A percentile compares a stretch with the other conserved stretches of the same genome.
Evolutionary conservation across 495 filamentous ascomycete species (phyloP).

Genomic region (Xylaria acuta): DNA sequence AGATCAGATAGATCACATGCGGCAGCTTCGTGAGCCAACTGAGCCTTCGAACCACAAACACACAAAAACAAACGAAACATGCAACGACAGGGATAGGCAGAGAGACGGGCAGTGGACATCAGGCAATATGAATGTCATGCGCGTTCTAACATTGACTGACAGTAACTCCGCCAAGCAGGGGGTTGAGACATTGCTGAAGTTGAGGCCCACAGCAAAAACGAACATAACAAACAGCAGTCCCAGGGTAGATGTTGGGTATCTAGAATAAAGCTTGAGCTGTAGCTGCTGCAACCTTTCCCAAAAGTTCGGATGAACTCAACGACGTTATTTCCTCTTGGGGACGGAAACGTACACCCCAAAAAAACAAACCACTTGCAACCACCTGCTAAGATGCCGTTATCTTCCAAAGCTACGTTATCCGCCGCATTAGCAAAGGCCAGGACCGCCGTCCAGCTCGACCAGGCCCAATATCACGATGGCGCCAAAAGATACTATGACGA

Average conservation of each 20-base stretch:
- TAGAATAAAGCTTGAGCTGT: constrained; percentile 9
- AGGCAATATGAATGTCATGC: not conserved
- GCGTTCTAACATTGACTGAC: not conserved
- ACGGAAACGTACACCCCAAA: not conserved
- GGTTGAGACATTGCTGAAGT: constrained; percentile 21
- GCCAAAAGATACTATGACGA: constrained; percentile 91
- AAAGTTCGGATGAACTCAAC: constrained; percentile 12
- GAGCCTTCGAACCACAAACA: not conserved
- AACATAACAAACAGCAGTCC: not conserved
- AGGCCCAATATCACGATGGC: constrained; percentile 91
- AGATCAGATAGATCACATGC: not conserved
- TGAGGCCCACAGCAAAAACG: constrained; percentile 5
- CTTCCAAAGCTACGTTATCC: constrained; percentile 91
- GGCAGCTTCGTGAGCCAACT: not conserved
- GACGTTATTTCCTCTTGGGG: constrained; percentile 20
- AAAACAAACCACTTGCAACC: not conserved
- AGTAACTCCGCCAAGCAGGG: constrained; percentile 14
- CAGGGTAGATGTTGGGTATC: not conserved
- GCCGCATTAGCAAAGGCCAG: constrained; percentile 94
- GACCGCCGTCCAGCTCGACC: constrained; percentile 91
- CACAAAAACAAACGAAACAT: not conserved
- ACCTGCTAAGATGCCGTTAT: constrained; percentile 45
- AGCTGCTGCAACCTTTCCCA: constrained; percentile 4
- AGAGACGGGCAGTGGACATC: not conserved
- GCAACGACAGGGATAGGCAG: not conserved